phyloP scores from a whole-genome alignment of 2,329 filamentous ascomycete species.

The Talaromyces sp. region DNA sequence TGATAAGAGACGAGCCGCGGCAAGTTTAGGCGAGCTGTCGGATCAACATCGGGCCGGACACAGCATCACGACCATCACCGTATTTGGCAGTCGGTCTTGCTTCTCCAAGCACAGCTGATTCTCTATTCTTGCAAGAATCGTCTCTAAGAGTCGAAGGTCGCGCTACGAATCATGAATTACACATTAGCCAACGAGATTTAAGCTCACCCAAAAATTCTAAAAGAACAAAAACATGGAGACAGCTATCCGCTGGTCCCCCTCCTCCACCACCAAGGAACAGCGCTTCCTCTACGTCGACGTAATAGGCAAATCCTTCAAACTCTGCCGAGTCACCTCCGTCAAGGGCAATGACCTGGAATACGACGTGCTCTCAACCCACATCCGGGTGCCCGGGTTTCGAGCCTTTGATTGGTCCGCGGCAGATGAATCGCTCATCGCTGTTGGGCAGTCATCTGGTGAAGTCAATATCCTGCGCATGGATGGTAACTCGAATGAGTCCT shows the following conservation, averaged over 20 bases:
- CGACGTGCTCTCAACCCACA: constrained; percentile 53
- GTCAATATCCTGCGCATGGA: constrained; percentile 59
- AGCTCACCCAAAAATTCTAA: background rate
- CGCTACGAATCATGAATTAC: constrained; percentile 19
- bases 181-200: background rate
- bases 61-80: constrained; percentile 24
- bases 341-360: constrained; percentile 48
- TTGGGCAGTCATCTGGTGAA: constrained; percentile 62
- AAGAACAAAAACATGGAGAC: constrained; percentile 59
- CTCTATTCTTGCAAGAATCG: background rate
- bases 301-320: constrained; percentile 57
- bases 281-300: constrained; percentile 64
- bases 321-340: constrained; percentile 52
- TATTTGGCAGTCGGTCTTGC: constrained; percentile 14
- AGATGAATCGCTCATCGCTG: constrained; percentile 57
- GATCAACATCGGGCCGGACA: constrained; percentile 33
- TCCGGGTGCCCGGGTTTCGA: constrained; percentile 60
- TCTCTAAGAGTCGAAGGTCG: background rate
- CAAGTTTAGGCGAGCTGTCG: constrained; percentile 20
- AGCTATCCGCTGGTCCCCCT: constrained; percentile 64
- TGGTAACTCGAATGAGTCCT: constrained; percentile 46
- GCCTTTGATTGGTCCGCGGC: constrained; percentile 66
- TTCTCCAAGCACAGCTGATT: background rate
- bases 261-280: constrained; percentile 53
- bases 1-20: constrained; percentile 5